Base-by-base conservation (phyloP, 306 rosid species). In the Cicer bijugum region DNA sequence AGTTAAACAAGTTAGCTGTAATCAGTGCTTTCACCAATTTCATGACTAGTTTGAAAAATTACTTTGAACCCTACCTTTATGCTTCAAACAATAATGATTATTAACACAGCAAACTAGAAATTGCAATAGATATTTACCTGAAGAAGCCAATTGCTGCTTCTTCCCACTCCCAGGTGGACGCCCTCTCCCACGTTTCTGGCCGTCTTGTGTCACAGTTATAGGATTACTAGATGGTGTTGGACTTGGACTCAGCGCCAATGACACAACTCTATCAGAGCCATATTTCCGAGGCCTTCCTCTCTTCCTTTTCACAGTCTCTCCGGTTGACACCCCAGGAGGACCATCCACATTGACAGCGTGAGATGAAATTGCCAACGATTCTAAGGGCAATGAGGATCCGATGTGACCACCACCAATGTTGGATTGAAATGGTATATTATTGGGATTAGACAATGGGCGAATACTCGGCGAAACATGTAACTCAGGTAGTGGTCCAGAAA, bases 241-340 rank as follows among this genome's bases (percentile, higher is more conserved):
- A 53, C 90, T 68, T 28, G 92, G 92, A 48, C 90, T 85, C 57
- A 91, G 71, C 50, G 92, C 94, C 91, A 89, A 71, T 35, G 98
- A 92, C 50, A 93, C 97, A 63, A 81, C 78, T 77, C 98, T 93
- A 77, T 89, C 97, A 6, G 90, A 84, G 5, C 94, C 98, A 67
- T 93, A 93, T 58, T 93, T 93, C 74, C 98, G 76, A 10, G 98
- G 98, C 77, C 98, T 90, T 78, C 98, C 98, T 75, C 97, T 86
- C 84, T 88, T 93, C 85, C 98, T 81, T 65, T 91, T 93, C 58
- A 81, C 78, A 38, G 88, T 85, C 69, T 93, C 97, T 5, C 84
- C 84, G 0, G 89, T 72, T 12, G 89, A 87, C 9, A 64, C 84
- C 62, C 78, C 86, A 8, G 90, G 43, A 57, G 81, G 92, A 68